Conservation (phyloP, 1,284 basidiomycete genomes). For the Apiotrichum veenhuisii region DNA sequence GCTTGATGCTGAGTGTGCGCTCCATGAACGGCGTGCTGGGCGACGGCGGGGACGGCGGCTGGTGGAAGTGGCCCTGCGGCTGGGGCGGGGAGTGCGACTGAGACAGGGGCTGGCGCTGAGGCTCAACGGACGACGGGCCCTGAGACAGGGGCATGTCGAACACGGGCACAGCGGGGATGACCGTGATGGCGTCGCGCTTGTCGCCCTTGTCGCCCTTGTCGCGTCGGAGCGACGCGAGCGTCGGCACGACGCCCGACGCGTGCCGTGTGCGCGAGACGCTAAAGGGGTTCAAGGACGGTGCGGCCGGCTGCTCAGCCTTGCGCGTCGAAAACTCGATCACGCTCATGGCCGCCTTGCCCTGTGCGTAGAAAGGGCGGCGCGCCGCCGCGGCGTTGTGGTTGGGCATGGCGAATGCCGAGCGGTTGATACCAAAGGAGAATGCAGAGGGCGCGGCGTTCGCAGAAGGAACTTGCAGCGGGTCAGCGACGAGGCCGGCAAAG, state of each 20-base stretch:
- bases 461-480: background rate
- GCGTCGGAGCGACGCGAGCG: background rate
- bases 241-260: background rate
- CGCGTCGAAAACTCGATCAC: conserved; percentile 22
- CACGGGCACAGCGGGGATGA: background rate
- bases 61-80: too few relatives aligned
- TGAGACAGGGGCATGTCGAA: background rate
- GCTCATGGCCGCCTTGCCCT: conserved; percentile 23
- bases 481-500: background rate
- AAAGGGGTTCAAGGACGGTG: conserved; percentile 1
- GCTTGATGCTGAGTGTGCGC: conserved; percentile 6
- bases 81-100: background rate
- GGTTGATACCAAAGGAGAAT: background rate
- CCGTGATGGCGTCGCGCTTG: background rate
- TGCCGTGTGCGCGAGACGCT: background rate
- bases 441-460: too few relatives aligned
- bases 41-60: background rate
- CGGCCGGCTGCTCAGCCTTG: background rate
- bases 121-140: too few relatives aligned
- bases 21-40: background rate
- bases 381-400: background rate
- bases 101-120: too few relatives aligned
- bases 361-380: conserved; percentile 22
- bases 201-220: background rate
- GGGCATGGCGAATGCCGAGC: background rate